Conservation (phyloP, 805 yeast genomes). For the Saccharomycopsis fodiens region DNA sequence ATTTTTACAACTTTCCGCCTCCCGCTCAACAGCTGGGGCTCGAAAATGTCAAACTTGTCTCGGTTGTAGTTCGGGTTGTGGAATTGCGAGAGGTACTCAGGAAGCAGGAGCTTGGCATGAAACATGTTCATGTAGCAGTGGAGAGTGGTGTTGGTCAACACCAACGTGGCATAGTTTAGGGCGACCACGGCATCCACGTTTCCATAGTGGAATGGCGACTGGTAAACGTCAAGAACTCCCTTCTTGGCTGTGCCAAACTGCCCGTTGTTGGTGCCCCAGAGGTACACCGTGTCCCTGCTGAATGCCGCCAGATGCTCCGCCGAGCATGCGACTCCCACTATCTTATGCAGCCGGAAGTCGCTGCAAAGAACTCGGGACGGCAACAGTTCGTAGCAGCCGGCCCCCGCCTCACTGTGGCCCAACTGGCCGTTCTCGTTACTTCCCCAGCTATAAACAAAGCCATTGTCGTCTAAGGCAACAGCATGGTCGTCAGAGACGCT, state of each 20-base stretch:
- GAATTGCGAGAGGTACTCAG: constrained; percentile 21
- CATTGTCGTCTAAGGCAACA: constrained; percentile 43
- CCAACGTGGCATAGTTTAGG: constrained; percentile 62
- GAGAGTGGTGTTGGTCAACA: constrained; percentile 50
- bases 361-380: constrained; percentile 34
- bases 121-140: constrained; percentile 53
- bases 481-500: constrained; percentile 64
- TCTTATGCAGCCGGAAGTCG: constrained; percentile 31
- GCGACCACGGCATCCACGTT: constrained; percentile 50
- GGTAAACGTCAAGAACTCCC: constrained; percentile 21
- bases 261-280: constrained; percentile 80
- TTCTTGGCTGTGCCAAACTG: constrained; percentile 55
- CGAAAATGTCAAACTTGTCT: constrained; percentile 44
- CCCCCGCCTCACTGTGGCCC: constrained; percentile 34
- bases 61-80: constrained; percentile 22
- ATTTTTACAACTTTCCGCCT: constrained; percentile 29
- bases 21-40: constrained; percentile 43
- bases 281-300: constrained; percentile 38
- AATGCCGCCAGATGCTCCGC: constrained; percentile 62
- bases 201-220: constrained; percentile 34
- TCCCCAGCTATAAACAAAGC: constrained; percentile 75
- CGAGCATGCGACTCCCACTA: constrained; percentile 52
- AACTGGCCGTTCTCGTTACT: constrained; percentile 59
- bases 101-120: constrained; percentile 41
- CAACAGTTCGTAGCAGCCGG: constrained; percentile 21